Evolutionary conservation across 2,329 filamentous ascomycete genomes (phyloP), one percentile per base, ranked within the genome.

Genomic region (Botrytis hyacinthi): DNA sequence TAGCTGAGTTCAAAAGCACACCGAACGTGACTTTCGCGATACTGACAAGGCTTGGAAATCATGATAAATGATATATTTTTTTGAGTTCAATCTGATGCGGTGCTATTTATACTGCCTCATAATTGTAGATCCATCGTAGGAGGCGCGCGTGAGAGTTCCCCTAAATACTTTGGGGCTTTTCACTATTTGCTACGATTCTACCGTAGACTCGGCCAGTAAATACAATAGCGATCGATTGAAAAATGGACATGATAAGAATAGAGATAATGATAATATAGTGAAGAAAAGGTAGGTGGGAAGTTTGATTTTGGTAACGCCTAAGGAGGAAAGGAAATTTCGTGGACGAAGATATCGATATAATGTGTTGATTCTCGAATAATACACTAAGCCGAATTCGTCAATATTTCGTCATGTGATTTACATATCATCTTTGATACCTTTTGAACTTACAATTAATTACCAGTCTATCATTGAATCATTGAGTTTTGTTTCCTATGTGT

Each of bases 351-450:
- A 51, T 54, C 14, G 48, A n/a, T 54, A n/a, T 54, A 7, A n/a
- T 16, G 48, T 54, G 26, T 3, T 54, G 48, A 7, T 54, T n/a
- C 26, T 54, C 48, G 26, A n/a, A n/a, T n/a, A n/a, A 26, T 48
- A 20, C 8, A 48, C 46, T 26, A 48, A 48, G 20, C 46, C 46
- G 20, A 4, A 48, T 48, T 48, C 8, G 46, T 9, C 8, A 48
- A 10, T 12, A 12, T 48, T 51, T n/a, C 5, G 48, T n/a, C 48
- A n/a, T 51, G 26, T 51, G 26, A 51, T 51, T 6, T 14, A 16
- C 3, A 14, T 8, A 14, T n/a, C 0, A 16, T 6, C 8, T 54
- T n/a, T 54, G 12, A 54, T n/a, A 0, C 12, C 3, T 16, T 54
- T 14, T 51, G 48, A n/a, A 12, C 46, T 48, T 12, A 26, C 46